These are phyloP conservation scores for Cinnamomum chago DNA, from an alignment of 164 flowering plant species.

Conservation along the genomic window DNA sequence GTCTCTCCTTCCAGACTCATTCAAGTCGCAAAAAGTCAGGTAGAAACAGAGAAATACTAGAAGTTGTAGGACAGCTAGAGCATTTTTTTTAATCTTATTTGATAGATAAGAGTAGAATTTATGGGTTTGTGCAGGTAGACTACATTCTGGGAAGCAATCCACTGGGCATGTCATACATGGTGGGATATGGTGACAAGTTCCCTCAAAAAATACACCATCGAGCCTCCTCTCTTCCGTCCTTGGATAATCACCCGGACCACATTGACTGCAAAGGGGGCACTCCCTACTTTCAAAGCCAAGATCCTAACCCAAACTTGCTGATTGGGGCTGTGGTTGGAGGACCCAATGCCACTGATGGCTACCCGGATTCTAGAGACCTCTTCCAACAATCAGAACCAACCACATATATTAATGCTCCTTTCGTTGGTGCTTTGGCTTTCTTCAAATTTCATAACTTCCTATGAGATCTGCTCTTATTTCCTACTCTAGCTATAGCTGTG, in stretches of 20 bases:
- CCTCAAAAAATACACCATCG: slow-evolving; percentile 63
- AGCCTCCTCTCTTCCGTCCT: slow-evolving; percentile 53
- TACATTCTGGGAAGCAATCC: slow-evolving; percentile 65
- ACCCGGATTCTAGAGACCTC: slow-evolving; percentile 35
- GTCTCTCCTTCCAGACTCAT: slow-evolving; percentile 20
- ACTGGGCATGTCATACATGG: slow-evolving; percentile 69
- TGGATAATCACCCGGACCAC: slow-evolving; percentile 22
- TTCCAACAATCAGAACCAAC: slow-evolving; percentile 56
- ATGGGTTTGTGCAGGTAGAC: slow-evolving; percentile 39
- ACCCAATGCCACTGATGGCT: slow-evolving; percentile 41
- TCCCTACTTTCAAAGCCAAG: slow-evolving; percentile 22
- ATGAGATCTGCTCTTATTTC: too few relatives aligned
- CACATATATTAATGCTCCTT: slow-evolving; percentile 68
- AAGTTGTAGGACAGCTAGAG: neutral
- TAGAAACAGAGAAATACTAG: neutral
- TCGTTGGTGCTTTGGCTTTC: slow-evolving; percentile 60
- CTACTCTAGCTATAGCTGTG: too few relatives aligned
- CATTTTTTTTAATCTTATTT: neutral
- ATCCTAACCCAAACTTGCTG: slow-evolving; percentile 48
- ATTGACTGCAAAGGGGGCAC: slow-evolving; percentile 43
- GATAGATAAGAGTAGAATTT: too few relatives aligned
- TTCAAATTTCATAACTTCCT: slow-evolving; percentile 8
- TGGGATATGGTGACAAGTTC: slow-evolving; percentile 59
- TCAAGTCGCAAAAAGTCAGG: slow-evolving; percentile 20
- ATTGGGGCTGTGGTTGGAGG: slow-evolving; percentile 74